Conservation (phyloP, 768 basidiomycete genomes). For the Lactarius sp. region DNA sequence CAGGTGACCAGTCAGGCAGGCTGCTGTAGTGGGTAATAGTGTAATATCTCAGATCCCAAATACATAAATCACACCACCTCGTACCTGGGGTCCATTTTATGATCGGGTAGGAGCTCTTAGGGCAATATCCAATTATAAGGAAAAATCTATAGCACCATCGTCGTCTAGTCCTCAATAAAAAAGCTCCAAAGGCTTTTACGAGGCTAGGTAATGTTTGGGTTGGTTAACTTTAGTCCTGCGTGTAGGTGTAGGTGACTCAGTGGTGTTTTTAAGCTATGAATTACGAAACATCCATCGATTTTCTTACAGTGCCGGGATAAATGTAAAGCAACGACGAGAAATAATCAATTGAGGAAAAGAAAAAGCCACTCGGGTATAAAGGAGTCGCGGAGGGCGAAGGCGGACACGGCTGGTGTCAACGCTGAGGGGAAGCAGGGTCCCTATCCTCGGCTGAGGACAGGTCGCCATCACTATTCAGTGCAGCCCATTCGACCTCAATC, state of each 20-base stretch:
- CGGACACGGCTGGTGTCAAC: neutral
- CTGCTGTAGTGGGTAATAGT: neutral
- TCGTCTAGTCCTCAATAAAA: no score
- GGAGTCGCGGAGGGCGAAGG: no score
- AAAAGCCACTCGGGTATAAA: no score
- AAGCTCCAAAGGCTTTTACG: no score
- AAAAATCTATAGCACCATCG: no score
- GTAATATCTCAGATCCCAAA: neutral
- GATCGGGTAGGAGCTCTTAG: no score
- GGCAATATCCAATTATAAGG: no score
- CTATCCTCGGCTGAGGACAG: slow-evolving; percentile 24
- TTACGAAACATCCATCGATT: neutral
- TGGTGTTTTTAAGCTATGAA: neutral
- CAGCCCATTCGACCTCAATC: slow-evolving; percentile 68
- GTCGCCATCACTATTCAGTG: slow-evolving; percentile 58
- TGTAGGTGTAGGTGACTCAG: neutral
- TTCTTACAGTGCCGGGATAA: neutral
- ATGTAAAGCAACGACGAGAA: neutral
- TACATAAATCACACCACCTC: neutral
- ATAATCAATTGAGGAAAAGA: neutral
- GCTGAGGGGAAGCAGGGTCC: neutral
- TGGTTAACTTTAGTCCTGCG: no score
- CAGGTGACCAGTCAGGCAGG: neutral
- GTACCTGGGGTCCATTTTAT: no score
- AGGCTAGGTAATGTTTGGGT: no score